Conservation (phyloP, 371 early-diverging fungal species). For the Apophysomyces sp. region DNA sequence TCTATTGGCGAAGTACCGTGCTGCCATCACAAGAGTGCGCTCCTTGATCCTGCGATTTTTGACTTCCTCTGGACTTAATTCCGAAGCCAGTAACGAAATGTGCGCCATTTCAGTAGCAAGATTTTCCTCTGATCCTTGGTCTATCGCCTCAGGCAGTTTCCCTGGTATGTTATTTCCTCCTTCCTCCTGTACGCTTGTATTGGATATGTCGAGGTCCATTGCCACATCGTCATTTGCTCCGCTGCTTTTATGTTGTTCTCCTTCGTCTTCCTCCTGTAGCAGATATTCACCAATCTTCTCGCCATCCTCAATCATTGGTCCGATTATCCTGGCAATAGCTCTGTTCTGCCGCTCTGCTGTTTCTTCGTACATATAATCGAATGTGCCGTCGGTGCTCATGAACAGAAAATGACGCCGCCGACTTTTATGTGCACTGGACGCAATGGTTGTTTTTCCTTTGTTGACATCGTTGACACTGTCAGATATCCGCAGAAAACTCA, state of each 20-base stretch:
- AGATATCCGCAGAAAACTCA: slow-evolving; percentile 52
- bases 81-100: slow-evolving; percentile 28
- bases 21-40: slow-evolving; percentile 37
- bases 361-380: slow-evolving; percentile 57
- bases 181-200: background rate
- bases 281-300: slow-evolving; percentile 40
- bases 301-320: slow-evolving; percentile 53
- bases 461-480: slow-evolving; percentile 16
- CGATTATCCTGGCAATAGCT: slow-evolving; percentile 42
- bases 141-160: background rate
- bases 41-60: slow-evolving; percentile 36
- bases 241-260: slow-evolving; percentile 1
- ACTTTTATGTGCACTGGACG: slow-evolving; percentile 25
- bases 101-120: slow-evolving; percentile 8
- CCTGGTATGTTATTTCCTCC: background rate
- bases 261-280: slow-evolving; percentile 38
- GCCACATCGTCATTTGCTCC: slow-evolving; percentile 2
- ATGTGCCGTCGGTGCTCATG: slow-evolving; percentile 51
- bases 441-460: slow-evolving; percentile 19
- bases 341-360: slow-evolving; percentile 48
- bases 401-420: slow-evolving; percentile 46
- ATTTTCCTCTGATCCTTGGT: slow-evolving; percentile 7
- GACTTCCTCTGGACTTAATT: slow-evolving; percentile 30
- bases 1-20: slow-evolving; percentile 48
- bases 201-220: background rate